Base-by-base conservation (phyloP, 1,284 basidiomycete genomes). In the Amylostereum areolatum region DNA sequence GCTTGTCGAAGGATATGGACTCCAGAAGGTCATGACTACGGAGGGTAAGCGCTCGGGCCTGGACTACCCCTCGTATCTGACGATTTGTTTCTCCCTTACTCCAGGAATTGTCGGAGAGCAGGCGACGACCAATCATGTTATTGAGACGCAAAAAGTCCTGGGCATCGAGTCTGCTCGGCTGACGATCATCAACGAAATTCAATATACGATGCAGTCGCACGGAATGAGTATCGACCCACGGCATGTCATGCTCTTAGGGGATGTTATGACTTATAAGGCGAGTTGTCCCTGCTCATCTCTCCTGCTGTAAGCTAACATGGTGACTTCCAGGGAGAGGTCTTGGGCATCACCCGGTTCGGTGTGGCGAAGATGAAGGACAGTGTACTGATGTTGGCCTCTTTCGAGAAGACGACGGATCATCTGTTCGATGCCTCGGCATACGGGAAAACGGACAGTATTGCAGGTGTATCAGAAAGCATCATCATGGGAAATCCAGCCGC, bases 281-380 rank as follows among this genome's bases (percentile, higher is more conserved):
- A 31, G 66, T 39, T 29, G 31, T 28, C 49, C 45, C 37, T 12
- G 41, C 6, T 33, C 27, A 33, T 36, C 6, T 11, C 29, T 30
- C 44, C 9, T 36, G 28, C 12, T 4, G 31, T n/a, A 25, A 30
- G 28, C 43, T 52, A 32, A 45, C 8, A 8, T 24, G 32, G 3
- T 7, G 35, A 34, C 3, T 4, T 27, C n/a, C 57, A 92, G 89
- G 97, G 97, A 48, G 96, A 99, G 67, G 94, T 99, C 5, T 73
- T 99, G 48, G 97, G 97, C 49, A 99, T 99, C 67, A 99, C 97
- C 7, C 89, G 97, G 25, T 99, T 99, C 70, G 97, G 97, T 66
- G 96, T 99, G n/a, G 93, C 96, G 27, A 99, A 99, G 72, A 99
- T 99, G 93, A 99, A 99, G 72, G 97, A 99, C 70, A 97, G 93